A percentile compares a stretch with the other conserved stretches of the same genome.
Evolutionary conservation across 495 filamentous ascomycete species (phyloP).

Genomic region (Aspergillus ostianus): DNA sequence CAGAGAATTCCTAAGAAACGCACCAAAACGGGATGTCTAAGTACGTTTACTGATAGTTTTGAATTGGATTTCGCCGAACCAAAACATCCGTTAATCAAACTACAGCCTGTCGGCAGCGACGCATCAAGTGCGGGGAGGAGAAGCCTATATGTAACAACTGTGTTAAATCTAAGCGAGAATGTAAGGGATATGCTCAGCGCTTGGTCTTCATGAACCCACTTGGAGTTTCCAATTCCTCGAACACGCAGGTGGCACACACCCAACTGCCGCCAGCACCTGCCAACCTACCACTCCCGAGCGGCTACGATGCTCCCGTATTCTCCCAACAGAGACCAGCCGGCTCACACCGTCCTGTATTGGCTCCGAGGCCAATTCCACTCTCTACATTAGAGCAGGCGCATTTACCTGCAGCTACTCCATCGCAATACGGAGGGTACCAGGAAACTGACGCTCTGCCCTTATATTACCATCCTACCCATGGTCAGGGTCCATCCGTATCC

Average conservation of each 20-base stretch:
- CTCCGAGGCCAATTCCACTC: slow-evolving; percentile 29
- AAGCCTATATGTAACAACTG: slow-evolving; percentile 90
- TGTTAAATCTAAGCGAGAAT: slow-evolving; percentile 88
- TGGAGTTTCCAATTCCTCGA: slow-evolving; percentile 51
- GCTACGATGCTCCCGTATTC: slow-evolving; percentile 20
- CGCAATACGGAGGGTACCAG: neutral
- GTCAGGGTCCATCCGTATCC: neutral
- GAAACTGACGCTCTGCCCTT: neutral
- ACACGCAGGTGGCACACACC: slow-evolving; percentile 22
- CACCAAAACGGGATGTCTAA: slow-evolving; percentile 96
- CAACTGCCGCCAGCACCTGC: slow-evolving; percentile 24
- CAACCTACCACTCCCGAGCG: slow-evolving; percentile 21
- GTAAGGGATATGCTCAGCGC: slow-evolving; percentile 92
- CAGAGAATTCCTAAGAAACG: slow-evolving; percentile 56
- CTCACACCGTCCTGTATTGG: slow-evolving; percentile 34
- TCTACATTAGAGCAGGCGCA: slow-evolving; percentile 15
- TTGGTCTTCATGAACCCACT: slow-evolving; percentile 91
- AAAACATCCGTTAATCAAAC: slow-evolving; percentile 14
- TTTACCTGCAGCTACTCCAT: neutral
- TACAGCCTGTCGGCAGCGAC: slow-evolving; percentile 84
- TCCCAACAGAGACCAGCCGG: slow-evolving; percentile 34
- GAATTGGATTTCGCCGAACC: neutral
- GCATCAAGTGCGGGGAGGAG: slow-evolving; percentile 97
- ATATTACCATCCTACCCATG: neutral
- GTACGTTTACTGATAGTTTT: slow-evolving; percentile 49